phyloP scores from a whole-genome alignment of 1,284 basidiomycete species.

The Vanrija humicola region DNA sequence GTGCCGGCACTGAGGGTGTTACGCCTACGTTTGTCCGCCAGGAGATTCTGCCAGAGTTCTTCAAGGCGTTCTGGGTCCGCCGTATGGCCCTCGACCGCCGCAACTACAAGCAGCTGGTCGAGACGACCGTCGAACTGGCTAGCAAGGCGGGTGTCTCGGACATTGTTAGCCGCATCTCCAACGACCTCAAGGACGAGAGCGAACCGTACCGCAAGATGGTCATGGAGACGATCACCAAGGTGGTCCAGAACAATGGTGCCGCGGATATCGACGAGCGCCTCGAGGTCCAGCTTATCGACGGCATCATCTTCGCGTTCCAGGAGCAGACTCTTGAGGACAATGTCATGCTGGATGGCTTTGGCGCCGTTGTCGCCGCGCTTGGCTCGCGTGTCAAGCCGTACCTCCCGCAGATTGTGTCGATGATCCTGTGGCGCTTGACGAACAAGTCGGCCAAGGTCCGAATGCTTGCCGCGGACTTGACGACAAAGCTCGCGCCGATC shows the following conservation, averaged over 20 bases:
- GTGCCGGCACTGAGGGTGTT: slow-evolving; percentile 95
- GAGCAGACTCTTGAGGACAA: slow-evolving; percentile 98
- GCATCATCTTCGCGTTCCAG: slow-evolving; percentile 99
- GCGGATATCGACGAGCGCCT: slow-evolving; percentile 95
- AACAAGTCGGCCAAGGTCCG: slow-evolving; percentile 99
- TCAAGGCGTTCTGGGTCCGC: slow-evolving; percentile 97
- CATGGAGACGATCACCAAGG: slow-evolving; percentile 99
- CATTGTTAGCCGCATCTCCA: slow-evolving; percentile 90
- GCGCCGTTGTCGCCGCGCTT: slow-evolving; percentile 93
- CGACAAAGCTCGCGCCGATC: slow-evolving; percentile 87
- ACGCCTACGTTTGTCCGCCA: slow-evolving; percentile 90
- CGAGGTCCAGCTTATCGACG: slow-evolving; percentile 91
- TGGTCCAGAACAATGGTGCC: slow-evolving; percentile 84
- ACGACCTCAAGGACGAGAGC: slow-evolving; percentile 92
- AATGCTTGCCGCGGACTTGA: slow-evolving; percentile 96
- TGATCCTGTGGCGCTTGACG: slow-evolving; percentile 96
- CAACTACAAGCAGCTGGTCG: slow-evolving; percentile 96
- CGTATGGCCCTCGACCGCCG: slow-evolving; percentile 95
- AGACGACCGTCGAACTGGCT: slow-evolving; percentile 96
- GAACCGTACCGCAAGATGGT: slow-evolving; percentile 99
- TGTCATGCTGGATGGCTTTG: slow-evolving; percentile 98
- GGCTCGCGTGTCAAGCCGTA: slow-evolving; percentile 98
- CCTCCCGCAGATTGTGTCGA: slow-evolving; percentile 98
- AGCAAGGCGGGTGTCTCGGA: slow-evolving; percentile 95
- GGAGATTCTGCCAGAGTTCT: slow-evolving; percentile 98